These are phyloP conservation scores for Prinsepia uniflora DNA, from an alignment of 306 rosid species.

Conservation along the genomic window DNA sequence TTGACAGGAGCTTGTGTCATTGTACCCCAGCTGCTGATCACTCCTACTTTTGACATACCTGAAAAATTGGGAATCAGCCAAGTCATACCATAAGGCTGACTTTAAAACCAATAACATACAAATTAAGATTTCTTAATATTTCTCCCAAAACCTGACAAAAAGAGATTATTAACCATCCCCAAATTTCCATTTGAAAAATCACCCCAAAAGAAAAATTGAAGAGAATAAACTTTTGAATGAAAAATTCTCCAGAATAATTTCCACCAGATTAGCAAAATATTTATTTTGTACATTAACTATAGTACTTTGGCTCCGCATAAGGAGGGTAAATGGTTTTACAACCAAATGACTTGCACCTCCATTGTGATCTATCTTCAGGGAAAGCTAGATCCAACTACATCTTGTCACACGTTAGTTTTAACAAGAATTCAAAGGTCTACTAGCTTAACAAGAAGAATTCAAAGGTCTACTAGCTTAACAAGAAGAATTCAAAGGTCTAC, in stretches of 20 bases:
- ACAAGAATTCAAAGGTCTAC: too few species aligned
- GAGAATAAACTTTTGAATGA: too few species aligned
- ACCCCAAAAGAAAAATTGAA: neutral
- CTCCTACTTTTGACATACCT: conserved; percentile 92
- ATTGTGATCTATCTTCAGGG: neutral
- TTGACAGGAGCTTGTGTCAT: conserved; percentile 59
- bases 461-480: too few species aligned
- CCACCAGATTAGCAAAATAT: neutral
- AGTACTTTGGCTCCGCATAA: neutral
- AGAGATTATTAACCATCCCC: neutral
- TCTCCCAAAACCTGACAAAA: too few species aligned
- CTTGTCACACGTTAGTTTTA: too few species aligned
- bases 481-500: too few species aligned
- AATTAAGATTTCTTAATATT: neutral
- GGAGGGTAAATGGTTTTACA: neutral
- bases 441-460: too few species aligned
- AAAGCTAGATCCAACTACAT: too few species aligned
- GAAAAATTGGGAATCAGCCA: conserved; percentile 27
- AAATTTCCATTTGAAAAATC: neutral
- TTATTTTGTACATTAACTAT: neutral
- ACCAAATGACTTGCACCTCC: neutral
- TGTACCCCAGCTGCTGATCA: conserved; percentile 69
- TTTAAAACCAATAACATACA: neutral
- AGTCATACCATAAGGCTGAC: conserved; percentile 8
- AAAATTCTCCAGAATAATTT: neutral